A percentile compares a stretch with the other conserved stretches of the same genome.
Evolutionary conservation across 2,329 filamentous ascomycete genomes (phyloP).

Genomic region (Diaporthe vexans): DNA sequence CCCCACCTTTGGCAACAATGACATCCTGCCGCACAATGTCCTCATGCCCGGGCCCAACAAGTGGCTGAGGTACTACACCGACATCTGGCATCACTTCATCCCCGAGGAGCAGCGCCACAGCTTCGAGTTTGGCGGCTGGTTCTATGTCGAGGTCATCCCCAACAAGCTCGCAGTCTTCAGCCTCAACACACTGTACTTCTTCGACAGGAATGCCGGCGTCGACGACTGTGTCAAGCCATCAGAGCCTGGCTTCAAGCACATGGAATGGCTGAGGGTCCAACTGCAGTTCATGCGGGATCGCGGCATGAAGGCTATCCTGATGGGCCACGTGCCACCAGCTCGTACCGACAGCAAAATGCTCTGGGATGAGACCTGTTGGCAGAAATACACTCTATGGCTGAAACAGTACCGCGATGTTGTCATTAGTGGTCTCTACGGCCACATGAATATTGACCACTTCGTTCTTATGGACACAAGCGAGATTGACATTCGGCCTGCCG

Average conservation of each 20-base stretch:
- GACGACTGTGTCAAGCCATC: slow-evolving; percentile 85
- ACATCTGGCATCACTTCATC: slow-evolving; percentile 89
- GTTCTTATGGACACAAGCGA: slow-evolving; percentile 88
- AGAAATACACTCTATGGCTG: slow-evolving; percentile 94
- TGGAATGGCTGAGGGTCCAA: slow-evolving; percentile 96
- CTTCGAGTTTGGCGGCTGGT: slow-evolving; percentile 95
- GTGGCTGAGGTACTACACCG: slow-evolving; percentile 83
- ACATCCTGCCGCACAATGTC: slow-evolving; percentile 97
- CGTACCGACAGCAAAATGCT: slow-evolving; percentile 85
- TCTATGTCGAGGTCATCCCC: slow-evolving; percentile 91
- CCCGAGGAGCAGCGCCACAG: slow-evolving; percentile 92
- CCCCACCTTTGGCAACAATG: slow-evolving; percentile 96
- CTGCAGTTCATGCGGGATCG: slow-evolving; percentile 85
- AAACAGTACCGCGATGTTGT: slow-evolving; percentile 93
- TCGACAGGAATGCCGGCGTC: slow-evolving; percentile 91
- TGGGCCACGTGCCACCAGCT: slow-evolving; percentile 93
- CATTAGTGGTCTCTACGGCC: slow-evolving; percentile 83
- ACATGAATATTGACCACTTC: slow-evolving; percentile 99
- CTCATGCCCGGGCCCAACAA: slow-evolving; percentile 86
- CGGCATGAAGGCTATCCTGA: slow-evolving; percentile 94
- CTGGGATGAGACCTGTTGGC: slow-evolving; percentile 99
- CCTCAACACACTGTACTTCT: slow-evolving; percentile 97
- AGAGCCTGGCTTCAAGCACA: slow-evolving; percentile 92
- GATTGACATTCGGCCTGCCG: slow-evolving; percentile 69
- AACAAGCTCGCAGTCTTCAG: slow-evolving; percentile 89